Conservation (phyloP, 2,329 filamentous ascomycete species). For the Daldinia sp. region DNA sequence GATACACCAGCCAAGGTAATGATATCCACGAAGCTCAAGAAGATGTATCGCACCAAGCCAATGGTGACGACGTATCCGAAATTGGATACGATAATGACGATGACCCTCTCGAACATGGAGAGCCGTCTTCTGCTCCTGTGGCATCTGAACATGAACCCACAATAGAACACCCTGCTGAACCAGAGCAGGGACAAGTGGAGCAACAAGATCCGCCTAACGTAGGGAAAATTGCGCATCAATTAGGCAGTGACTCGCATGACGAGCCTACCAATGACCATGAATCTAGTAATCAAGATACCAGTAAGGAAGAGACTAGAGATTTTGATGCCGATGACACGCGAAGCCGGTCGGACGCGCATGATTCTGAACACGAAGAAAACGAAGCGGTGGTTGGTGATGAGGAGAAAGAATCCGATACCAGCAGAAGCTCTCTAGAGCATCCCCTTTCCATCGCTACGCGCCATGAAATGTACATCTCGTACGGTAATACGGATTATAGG, state of each 20-base stretch:
- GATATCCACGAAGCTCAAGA: conserved; percentile 15
- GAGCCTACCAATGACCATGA: conserved; percentile 43
- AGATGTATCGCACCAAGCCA: conserved; percentile 11
- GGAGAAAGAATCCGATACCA: conserved; percentile 1
- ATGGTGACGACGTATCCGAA: conserved; percentile 21
- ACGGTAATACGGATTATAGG: conserved; percentile 51
- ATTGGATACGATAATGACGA: conserved; percentile 21
- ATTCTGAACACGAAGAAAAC: conserved; percentile 22
- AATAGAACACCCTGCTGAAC: conserved; percentile 16
- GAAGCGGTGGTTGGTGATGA: not conserved
- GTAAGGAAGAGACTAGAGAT: conserved; percentile 20
- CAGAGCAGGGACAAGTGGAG: conserved; percentile 27
- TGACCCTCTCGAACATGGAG: conserved; percentile 19
- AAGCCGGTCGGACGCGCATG: conserved; percentile 19
- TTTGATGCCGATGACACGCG: conserved; percentile 13
- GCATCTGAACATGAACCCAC: conserved; percentile 20
- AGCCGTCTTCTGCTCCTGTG: conserved; percentile 3
- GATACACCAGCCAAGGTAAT: conserved; percentile 13
- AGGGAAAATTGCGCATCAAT: conserved; percentile 37
- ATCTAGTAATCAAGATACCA: conserved; percentile 22
- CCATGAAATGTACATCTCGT: conserved; percentile 50
- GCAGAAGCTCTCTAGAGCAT: conserved; percentile 32
- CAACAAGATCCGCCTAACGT: conserved; percentile 15
- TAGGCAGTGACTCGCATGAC: conserved; percentile 40
- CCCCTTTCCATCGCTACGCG: conserved; percentile 44